Evolutionary conservation across 78 protist genomes (phyloP), one percentile per base, ranked within the genome.

Genomic region (Dictyostelium firmibasis): DNA sequence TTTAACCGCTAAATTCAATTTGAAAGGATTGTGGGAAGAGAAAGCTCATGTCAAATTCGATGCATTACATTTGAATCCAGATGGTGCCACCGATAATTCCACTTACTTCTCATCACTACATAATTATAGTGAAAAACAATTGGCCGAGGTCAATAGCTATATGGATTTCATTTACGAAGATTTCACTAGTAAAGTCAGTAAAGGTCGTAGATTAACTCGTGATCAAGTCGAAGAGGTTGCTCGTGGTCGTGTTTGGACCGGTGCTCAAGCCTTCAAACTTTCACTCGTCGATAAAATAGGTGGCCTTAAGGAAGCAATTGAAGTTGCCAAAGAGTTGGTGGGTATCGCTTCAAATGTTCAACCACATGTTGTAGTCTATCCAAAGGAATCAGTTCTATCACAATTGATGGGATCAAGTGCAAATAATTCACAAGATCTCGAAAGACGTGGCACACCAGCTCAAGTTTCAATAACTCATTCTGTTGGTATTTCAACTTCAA

Each of bases 171-270:
- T 77, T 47, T 91, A 91, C 20, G 85, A 67, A 27, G 86, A 81
- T 31, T 91, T 91, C 43, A 84, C 74, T 1, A 25, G 50, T 7
- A 91, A 81, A 53, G 95, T 91, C 31, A 67, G 87, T 4, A 27
- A 64, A 25, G 95, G 95, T 43, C 25, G 95, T 23, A 62, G 75
- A 10, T 67, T 91, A 18, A 85, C 81, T 18, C 33, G 13, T 14
- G 88, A 57, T 7, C 87, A 91, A 44, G 95, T 91, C 0, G 95
- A 91, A 47, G 79, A 79, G 23, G 27, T 82, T 43, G 95, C 95
- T 29, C 79, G 79, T 27, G 95, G 95, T 78, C 60, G 95, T 44
- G 85, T 91, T n/a, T 91, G 95, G 95, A 81, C 95, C 29, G 95
- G 95, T 43, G 18, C 43, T 16, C 95, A 91, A 64, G 95, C 88